These are phyloP conservation scores for Populus nigra DNA, from an alignment of 345 rosid genomes.

Conservation along the genomic window DNA sequence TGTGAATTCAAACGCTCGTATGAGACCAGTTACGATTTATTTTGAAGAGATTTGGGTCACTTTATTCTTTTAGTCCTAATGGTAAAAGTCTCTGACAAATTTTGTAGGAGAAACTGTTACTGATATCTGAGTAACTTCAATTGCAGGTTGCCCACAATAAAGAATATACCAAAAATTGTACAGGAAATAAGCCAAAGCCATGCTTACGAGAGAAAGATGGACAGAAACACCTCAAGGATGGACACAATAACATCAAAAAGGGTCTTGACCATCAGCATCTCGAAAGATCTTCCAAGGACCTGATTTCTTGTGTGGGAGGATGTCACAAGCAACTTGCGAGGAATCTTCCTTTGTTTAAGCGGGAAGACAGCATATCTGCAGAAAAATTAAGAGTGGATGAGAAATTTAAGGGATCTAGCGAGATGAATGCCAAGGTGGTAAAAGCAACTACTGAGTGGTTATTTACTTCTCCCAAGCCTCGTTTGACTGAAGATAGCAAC, in stretches of 20 bases:
- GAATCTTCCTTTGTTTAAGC: conserved; percentile 10
- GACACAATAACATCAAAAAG: not conserved
- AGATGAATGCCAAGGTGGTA: conserved; percentile 9
- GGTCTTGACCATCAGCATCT: conserved; percentile 9
- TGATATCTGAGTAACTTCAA: not conserved
- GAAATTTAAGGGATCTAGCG: conserved; percentile 2
- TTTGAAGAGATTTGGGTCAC: not conserved
- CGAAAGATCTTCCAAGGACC: conserved; percentile 16
- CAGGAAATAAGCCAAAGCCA: conserved; percentile 2
- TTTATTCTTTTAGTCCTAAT: not conserved
- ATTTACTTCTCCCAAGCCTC: conserved; percentile 13
- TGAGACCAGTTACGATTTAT: not conserved
- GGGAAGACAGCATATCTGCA: conserved; percentile 15
- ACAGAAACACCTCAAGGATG: not conserved
- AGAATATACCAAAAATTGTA: conserved; percentile 4
- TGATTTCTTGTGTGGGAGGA: conserved; percentile 5
- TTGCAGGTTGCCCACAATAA: conserved; percentile 25
- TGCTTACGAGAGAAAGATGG: conserved; percentile 1
- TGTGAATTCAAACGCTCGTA: not conserved
- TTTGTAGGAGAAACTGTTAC: not conserved
- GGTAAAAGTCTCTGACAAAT: not conserved
- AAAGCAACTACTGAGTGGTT: conserved; percentile 5
- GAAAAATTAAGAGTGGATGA: conserved; percentile 1
- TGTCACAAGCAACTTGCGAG: not conserved
- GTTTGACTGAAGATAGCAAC: conserved; percentile 24